Evolutionary conservation across 352 stramenopile species (phyloP), one percentile per base, ranked within the genome.

Genomic region (Blastocystis sp.): DNA sequence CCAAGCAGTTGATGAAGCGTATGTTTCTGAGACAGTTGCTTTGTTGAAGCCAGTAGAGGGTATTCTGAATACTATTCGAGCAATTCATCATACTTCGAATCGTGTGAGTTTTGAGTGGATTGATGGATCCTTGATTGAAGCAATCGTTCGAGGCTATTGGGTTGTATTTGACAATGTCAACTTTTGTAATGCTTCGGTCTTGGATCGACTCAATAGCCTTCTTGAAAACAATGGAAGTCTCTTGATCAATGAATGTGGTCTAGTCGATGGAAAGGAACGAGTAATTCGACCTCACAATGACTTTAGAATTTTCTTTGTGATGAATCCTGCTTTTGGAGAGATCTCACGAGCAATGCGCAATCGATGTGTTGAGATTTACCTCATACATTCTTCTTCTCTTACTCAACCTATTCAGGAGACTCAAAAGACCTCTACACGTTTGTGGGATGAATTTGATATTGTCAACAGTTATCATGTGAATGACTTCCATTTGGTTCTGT

Each of bases 281-380:
- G 91, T 98, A 9, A 94, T 99, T 71, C 94, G 94, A 65, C 95
- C 96, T 27, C 96, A 99, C 88, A 92, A 92, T 35, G 95, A 98
- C 90, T 99, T 99, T 89, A 92, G 97, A 75, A 91, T 99, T 12
- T 99, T 99, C 89, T 90, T 99, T 43, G 94, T 95, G 11, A 98
- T 98, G 93, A 95, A 99, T 89, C 89, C 96, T 12, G 91, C 94
- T 58, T 96, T 92, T 69, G 93, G 93, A 35, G 97, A 99, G 92
- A 93, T 99, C 14, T 98, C 95, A 24, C 94, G 97, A 67, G 97
- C 97, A 12, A 99, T 99, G 97, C 91, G 97, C 78, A 99, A 99
- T 90, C 94, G 97, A 39, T 99, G 97, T 90, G 93, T 99, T 29
- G 96, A 99, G 90, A 93, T 99, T 52, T 94, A 91, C 0, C 88